phyloP scores from a whole-genome alignment of 768 basidiomycete species.

The Tulasnella sp. region DNA sequence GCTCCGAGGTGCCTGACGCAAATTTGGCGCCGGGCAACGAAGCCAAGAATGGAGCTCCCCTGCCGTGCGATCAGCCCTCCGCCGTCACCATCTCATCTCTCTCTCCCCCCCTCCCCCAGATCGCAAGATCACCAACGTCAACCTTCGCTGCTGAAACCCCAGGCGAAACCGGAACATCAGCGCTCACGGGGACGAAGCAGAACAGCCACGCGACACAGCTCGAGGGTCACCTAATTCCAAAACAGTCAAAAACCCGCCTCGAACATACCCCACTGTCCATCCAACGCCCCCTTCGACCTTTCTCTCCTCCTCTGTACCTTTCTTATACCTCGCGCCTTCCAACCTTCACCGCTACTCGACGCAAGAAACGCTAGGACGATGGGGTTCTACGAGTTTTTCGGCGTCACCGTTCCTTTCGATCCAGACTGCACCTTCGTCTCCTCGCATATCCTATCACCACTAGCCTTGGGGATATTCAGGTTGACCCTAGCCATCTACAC shows the following conservation, averaged over 20 bases:
- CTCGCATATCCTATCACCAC: conserved; percentile 54
- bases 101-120: background rate
- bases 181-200: background rate
- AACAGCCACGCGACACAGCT: conserved; percentile 1
- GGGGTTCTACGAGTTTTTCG: conserved; percentile 40
- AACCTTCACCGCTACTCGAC: background rate
- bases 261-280: background rate
- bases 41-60: background rate
- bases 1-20: background rate
- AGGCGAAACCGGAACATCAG: background rate
- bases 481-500: conserved; percentile 57
- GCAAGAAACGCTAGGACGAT: background rate
- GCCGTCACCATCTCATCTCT: background rate
- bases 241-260: background rate
- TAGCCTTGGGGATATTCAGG: conserved; percentile 52
- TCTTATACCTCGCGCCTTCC: background rate
- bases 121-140: background rate
- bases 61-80: background rate
- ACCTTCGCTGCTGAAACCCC: background rate
- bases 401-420: conserved; percentile 52
- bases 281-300: background rate
- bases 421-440: conserved; percentile 51
- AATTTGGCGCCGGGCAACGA: background rate
- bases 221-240: conserved; percentile 1
- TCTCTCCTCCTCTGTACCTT: background rate